phyloP scores from a whole-genome alignment of 2,329 filamentous ascomycete genomes.

The Colletotrichum lentis region DNA sequence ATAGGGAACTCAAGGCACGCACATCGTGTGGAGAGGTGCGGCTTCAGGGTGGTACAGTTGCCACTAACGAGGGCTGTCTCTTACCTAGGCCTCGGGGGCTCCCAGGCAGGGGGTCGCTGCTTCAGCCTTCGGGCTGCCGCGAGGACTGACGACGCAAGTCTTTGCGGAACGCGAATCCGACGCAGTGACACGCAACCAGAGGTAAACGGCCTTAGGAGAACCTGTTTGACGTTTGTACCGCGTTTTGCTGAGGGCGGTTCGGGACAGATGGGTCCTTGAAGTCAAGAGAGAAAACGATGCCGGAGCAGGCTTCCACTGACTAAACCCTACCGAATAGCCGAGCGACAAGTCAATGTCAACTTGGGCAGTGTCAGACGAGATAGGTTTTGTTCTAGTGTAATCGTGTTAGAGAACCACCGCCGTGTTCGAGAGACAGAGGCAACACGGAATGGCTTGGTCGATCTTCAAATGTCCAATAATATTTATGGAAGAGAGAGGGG shows the following conservation, averaged over 20 bases:
- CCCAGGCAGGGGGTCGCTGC: conserved; percentile 7
- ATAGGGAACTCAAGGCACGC: conserved; percentile 31
- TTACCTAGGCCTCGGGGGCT: conserved; percentile 31
- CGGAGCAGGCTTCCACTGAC: neutral
- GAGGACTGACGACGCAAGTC: neutral
- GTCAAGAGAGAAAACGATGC: neutral
- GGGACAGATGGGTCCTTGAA: neutral
- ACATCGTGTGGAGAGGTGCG: conserved; percentile 36
- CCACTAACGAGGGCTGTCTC: conserved; percentile 33
- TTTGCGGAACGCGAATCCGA: conserved; percentile 1
- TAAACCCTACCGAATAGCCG: neutral
- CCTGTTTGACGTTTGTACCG: neutral
- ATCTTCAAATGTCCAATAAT: conserved; percentile 21
- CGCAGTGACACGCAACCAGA: neutral
- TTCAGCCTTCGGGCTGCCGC: neutral
- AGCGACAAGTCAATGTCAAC: neutral
- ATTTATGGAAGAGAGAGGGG: conserved; percentile 22
- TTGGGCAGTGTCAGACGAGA: neutral
- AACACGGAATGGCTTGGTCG: conserved; percentile 19
- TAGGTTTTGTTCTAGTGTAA: conserved; percentile 10
- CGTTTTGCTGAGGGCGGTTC: neutral
- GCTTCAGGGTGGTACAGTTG: conserved; percentile 29
- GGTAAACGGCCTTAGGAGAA: neutral
- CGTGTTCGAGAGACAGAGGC: conserved; percentile 11
- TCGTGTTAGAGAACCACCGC: conserved; percentile 22